Percentiles rank a stretch among this genome's conserved stretches.
These are phyloP conservation scores for Taphrina communis DNA, from an alignment of 1,139 yeast genomes.

Conservation along the genomic window DNA sequence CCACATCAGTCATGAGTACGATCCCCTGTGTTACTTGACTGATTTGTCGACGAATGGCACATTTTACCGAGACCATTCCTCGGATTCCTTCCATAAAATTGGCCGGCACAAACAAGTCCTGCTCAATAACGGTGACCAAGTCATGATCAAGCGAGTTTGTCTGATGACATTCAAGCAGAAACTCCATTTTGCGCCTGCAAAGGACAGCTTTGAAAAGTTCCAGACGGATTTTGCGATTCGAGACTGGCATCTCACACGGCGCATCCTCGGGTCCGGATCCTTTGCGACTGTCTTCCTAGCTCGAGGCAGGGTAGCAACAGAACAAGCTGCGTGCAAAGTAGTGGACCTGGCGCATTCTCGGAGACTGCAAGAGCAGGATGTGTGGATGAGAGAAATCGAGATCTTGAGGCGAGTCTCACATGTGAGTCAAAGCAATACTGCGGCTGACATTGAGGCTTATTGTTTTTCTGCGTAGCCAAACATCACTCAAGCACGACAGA, in stretches of 20 bases:
- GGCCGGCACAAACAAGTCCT: conserved; percentile 53
- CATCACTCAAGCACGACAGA: conserved; percentile 47
- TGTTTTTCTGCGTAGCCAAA: conserved; percentile 46
- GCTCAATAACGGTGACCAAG: conserved; percentile 57
- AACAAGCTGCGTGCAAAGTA: conserved; percentile 49
- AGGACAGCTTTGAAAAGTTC: conserved; percentile 36
- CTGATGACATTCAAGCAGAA: conserved; percentile 48
- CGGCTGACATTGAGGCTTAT: conserved; percentile 16
- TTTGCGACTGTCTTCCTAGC: conserved; percentile 60
- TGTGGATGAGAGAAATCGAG: conserved; percentile 47
- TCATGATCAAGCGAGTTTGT: conserved; percentile 53
- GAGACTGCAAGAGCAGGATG: conserved; percentile 35
- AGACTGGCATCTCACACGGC: conserved; percentile 57
- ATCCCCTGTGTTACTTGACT: conserved; percentile 58
- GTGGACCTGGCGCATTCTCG: conserved; percentile 44
- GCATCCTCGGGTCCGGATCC: conserved; percentile 64
- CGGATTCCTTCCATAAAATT: conserved; percentile 47
- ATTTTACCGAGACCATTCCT: conserved; percentile 9
- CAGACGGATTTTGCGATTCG: conserved; percentile 41
- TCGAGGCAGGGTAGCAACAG: conserved; percentile 40
- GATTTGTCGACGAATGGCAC: conserved; percentile 58
- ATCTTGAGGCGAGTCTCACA: conserved; percentile 46
- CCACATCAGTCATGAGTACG: conserved; percentile 15
- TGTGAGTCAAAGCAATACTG: conserved; percentile 39
- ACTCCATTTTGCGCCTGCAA: conserved; percentile 29